Conservation (phyloP, 2,329 filamentous ascomycete genomes). For the Hypoxylon sp. region DNA sequence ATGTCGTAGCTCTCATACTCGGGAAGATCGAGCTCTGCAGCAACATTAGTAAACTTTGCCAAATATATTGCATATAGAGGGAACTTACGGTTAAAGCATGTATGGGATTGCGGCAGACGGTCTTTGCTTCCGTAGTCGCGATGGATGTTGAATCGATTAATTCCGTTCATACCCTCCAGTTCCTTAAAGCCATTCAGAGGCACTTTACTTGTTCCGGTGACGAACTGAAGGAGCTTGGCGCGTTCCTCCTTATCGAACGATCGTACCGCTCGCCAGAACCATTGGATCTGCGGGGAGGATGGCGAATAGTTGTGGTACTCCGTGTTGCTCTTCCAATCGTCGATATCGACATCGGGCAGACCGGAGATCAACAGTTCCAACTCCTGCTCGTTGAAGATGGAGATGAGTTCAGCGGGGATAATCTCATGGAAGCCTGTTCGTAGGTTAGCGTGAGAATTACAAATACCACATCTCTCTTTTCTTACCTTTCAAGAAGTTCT, state of each 20-base stretch:
- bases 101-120: conserved; percentile 94
- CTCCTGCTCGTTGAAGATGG: conserved; percentile 99
- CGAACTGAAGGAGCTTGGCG: conserved; percentile 96
- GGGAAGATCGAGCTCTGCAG: conserved; percentile 91
- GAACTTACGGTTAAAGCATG: conserved; percentile 97
- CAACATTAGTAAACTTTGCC: conserved; percentile 52
- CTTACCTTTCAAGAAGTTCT: conserved; percentile 87
- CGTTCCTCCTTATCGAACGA: conserved; percentile 99
- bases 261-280: conserved; percentile 98
- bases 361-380: conserved; percentile 96
- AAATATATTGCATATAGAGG: conserved; percentile 8
- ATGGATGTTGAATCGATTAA: conserved; percentile 98
- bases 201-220: conserved; percentile 98
- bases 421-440: conserved; percentile 91
- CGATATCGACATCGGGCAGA: conserved; percentile 95
- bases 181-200: conserved; percentile 99
- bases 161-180: conserved; percentile 98
- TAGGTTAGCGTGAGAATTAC: conserved; percentile 49
- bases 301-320: conserved; percentile 98
- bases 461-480: conserved; percentile 30
- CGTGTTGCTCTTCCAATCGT: conserved; percentile 99
- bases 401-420: conserved; percentile 91
- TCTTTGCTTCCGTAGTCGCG: conserved; percentile 98
- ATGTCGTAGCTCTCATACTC: conserved; percentile 98
- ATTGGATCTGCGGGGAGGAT: conserved; percentile 96